Evolutionary conservation across 225 moss, liverwort and hornwort species (phyloP), one percentile per base, ranked within the genome.

Genomic region (Pseudoscleropodium purum): DNA sequence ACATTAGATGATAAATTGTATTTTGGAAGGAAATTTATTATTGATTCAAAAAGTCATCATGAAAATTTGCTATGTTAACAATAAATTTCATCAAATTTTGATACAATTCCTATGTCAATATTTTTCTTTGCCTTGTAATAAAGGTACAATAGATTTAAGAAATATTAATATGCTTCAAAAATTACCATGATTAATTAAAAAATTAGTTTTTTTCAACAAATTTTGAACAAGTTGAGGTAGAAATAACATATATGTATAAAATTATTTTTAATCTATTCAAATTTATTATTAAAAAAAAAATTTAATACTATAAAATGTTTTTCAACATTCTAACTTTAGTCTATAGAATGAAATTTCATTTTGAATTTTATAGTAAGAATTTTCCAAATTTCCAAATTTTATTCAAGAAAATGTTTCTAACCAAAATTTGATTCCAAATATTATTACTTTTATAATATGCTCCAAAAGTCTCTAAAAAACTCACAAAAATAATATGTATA

Each of bases 1-100:
- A 24, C 7, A n/a, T 5, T 0, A 1, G 37, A 6, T 11, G 0
- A 12, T 2, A 68, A 68, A 68, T 3, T 20, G 1, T 37, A 1
- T 37, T 37, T 65, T 2, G 36, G 10, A 36, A 67, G 6, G 19
- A 36, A 68, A 37, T 11, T n/a, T 68, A 11, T 21, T 68, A 6
- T 68, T n/a, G 37, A 68, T 45, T 2, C 21, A 0, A 3, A 37
- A 37, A 37, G 21, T 4, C 68, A 68, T 37, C 37, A 6, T 3
- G 0, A 68, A 68, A 37, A 68, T 37, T 37, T 23, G 21, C 6
- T 6, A 23, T 23, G 7, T 23, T 21, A 69, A 23, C 6, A n/a
- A 23, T 0, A 23, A 69, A n/a, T n/a, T 69, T 69, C 69, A 21
- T n/a, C 23, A n/a, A 69, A 69, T 23, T 69, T 12, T 23, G 6